phyloP scores from a whole-genome alignment of 179 eudicot genomes.

The Beta corolliflora region DNA sequence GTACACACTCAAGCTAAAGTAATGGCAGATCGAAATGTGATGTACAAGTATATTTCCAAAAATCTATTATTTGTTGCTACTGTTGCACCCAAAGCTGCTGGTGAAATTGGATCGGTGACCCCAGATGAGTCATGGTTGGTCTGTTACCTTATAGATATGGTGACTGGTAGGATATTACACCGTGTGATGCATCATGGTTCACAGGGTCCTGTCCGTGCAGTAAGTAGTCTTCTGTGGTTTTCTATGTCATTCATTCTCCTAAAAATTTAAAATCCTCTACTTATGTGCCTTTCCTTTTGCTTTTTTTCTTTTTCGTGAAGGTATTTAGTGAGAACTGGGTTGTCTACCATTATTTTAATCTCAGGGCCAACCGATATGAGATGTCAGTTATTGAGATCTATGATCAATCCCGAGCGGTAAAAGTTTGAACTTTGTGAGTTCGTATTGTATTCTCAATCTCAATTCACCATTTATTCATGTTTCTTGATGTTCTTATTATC shows the following conservation, averaged over 20 bases:
- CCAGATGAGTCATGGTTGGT: slow-evolving; percentile 93
- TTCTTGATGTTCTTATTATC: slow-evolving; percentile 13
- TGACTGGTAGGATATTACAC: slow-evolving; percentile 91
- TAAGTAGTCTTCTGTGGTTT: slow-evolving; percentile 46
- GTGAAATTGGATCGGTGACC: slow-evolving; percentile 79
- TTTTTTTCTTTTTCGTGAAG: slow-evolving; percentile 44
- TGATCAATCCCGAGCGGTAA: slow-evolving; percentile 95
- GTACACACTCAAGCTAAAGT: slow-evolving; percentile 98
- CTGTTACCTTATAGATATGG: slow-evolving; percentile 87
- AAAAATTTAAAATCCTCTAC: neutral
- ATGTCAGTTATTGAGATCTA: slow-evolving; percentile 99
- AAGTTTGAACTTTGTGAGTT: neutral
- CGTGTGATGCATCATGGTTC: slow-evolving; percentile 93
- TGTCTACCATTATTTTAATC: slow-evolving; percentile 98
- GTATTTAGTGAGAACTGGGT: slow-evolving; percentile 99
- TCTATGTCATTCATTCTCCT: neutral
- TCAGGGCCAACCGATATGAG: slow-evolving; percentile 95
- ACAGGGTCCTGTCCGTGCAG: slow-evolving; percentile 97
- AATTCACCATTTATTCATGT: slow-evolving; percentile 3
- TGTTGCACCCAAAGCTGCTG: slow-evolving; percentile 86
- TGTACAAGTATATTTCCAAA: slow-evolving; percentile 89
- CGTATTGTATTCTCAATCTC: neutral
- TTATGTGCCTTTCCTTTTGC: neutral
- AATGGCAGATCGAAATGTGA: slow-evolving; percentile 78
- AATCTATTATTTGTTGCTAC: slow-evolving; percentile 88